A percentile compares a stretch with the other conserved stretches of the same genome.
Evolutionary conservation across 179 eudicot genomes (phyloP).

Genomic region (Carnegiea gigantea): DNA sequence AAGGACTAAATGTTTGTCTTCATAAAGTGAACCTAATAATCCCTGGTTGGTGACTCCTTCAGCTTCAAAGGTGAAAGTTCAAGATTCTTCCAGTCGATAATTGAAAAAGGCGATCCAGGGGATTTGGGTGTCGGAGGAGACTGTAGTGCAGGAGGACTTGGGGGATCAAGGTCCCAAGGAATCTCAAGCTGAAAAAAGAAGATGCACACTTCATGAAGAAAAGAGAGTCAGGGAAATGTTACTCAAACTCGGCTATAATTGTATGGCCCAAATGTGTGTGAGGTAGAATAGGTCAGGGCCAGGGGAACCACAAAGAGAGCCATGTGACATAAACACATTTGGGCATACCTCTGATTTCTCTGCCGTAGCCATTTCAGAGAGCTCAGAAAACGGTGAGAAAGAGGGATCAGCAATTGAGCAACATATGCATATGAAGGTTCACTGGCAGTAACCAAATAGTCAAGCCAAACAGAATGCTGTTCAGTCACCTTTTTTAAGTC

Average conservation of each 20-base stretch:
- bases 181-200: slow-evolving; percentile 30
- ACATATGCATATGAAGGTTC: not conserved
- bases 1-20: no score
- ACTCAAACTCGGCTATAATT: no score
- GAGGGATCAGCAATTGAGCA: not conserved
- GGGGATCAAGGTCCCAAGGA: slow-evolving; percentile 28
- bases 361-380: not conserved
- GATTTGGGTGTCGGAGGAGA: slow-evolving; percentile 13
- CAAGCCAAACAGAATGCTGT: not conserved
- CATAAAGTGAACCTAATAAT: not conserved
- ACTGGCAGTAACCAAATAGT: not conserved
- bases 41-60: slow-evolving; percentile 3
- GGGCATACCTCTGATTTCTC: slow-evolving; percentile 8
- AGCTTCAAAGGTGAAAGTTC: slow-evolving; percentile 23
- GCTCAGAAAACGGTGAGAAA: not conserved
- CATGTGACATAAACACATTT: not conserved
- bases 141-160: not conserved
- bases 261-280: no score
- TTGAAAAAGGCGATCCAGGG: slow-evolving; percentile 15
- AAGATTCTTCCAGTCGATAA: slow-evolving; percentile 7
- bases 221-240: no score
- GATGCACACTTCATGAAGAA: no score
- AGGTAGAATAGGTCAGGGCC: no score
- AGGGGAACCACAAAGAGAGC: not conserved
- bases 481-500: slow-evolving; percentile 43